A percentile compares a stretch with the other conserved stretches of the same genome.
Evolutionary conservation across 176 grass and related monocot genomes (phyloP).

Genomic region (Tuctoria greenei): DNA sequence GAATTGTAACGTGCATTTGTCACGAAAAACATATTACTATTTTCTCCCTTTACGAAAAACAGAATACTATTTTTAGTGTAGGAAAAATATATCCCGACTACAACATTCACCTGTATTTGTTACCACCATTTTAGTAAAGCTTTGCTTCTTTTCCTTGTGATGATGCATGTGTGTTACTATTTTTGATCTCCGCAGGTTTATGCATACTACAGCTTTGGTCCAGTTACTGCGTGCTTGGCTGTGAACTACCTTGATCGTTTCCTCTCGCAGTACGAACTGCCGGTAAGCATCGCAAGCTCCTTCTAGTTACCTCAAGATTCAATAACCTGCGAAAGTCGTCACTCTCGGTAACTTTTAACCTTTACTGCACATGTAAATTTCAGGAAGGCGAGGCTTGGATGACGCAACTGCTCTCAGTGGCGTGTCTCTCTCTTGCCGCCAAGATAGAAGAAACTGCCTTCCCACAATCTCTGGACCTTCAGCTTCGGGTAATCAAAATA

Average conservation of each 20-base stretch:
- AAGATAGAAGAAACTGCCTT: constrained; percentile 87
- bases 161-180: neutral
- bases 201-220: constrained; percentile 64
- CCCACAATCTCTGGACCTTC: constrained; percentile 66
- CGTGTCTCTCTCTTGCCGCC: constrained; percentile 75
- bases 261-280: constrained; percentile 75
- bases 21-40: no score
- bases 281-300: constrained; percentile 43
- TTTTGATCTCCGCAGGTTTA: constrained; percentile 58
- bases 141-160: neutral
- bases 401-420: constrained; percentile 78
- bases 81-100: neutral
- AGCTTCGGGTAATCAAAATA: constrained; percentile 65
- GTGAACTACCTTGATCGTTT: constrained; percentile 88
- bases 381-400: constrained; percentile 87
- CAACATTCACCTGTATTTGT: neutral
- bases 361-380: neutral
- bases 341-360: neutral
- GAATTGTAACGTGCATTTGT: neutral
- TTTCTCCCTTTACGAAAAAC: neutral
- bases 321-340: neutral
- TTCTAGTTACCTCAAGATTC: neutral
- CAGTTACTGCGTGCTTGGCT: constrained; percentile 62
- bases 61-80: neutral
- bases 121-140: neutral